These are phyloP conservation scores for Aphanomyces stellatus DNA, from an alignment of 352 stramenopile genomes.

Conservation along the genomic window DNA sequence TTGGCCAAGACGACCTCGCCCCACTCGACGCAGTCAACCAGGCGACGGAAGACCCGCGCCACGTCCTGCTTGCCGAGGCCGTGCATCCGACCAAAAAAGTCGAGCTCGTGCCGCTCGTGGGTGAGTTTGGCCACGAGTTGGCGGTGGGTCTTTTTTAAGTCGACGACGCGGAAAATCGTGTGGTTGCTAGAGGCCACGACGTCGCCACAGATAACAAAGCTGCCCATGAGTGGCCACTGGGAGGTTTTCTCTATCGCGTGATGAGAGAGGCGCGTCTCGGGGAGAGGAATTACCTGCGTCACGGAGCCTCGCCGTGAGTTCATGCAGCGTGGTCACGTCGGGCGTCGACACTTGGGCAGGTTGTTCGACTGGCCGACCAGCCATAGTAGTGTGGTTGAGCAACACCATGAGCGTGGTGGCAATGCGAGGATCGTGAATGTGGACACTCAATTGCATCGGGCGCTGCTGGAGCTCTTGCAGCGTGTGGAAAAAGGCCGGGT, in stretches of 20 bases:
- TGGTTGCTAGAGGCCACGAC: neutral
- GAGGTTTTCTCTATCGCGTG: too few relatives aligned
- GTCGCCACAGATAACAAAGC: neutral
- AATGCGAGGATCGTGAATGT: neutral
- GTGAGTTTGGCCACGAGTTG: neutral
- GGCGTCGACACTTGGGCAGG: neutral
- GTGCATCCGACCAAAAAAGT: neutral
- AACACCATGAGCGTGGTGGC: neutral
- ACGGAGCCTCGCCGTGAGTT: neutral
- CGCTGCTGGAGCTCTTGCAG: neutral
- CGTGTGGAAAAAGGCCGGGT: neutral
- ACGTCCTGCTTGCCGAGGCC: neutral
- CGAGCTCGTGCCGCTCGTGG: neutral
- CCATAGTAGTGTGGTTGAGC: too few relatives aligned
- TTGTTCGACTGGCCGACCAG: neutral
- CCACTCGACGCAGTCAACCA: neutral
- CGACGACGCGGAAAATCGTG: neutral
- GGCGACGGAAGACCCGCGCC: neutral
- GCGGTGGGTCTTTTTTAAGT: neutral
- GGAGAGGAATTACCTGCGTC: too few relatives aligned
- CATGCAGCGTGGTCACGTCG: neutral
- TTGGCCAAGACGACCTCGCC: neutral
- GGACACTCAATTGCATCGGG: neutral
- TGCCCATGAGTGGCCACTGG: neutral
- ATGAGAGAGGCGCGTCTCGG: too few relatives aligned